A percentile compares a stretch with the other conserved stretches of the same genome.
These are phyloP conservation scores for Rutstroemia sp. DNA, from an alignment of 2,329 filamentous ascomycete species.

Conservation along the genomic window DNA sequence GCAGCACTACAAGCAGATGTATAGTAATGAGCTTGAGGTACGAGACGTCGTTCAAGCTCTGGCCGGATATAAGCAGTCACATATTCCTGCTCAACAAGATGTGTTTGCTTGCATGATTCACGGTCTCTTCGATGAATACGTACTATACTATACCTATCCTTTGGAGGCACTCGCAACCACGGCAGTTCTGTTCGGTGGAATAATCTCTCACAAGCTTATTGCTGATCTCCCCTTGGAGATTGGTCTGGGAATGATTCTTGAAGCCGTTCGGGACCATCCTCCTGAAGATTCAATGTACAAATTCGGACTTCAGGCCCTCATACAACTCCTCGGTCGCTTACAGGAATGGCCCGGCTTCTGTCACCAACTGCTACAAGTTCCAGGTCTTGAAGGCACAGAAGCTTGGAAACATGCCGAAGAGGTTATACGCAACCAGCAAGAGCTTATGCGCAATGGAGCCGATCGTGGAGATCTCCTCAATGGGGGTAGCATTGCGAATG, in stretches of 20 bases:
- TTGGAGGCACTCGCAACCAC: conserved; percentile 94
- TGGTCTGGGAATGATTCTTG: conserved; percentile 95
- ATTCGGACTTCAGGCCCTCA: conserved; percentile 89
- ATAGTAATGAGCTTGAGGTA: conserved; percentile 81
- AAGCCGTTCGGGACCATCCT: conserved; percentile 80
- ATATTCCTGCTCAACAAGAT: conserved; percentile 79
- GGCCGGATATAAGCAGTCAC: conserved; percentile 80
- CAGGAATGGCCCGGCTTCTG: conserved; percentile 96
- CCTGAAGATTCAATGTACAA: conserved; percentile 93
- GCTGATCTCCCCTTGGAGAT: conserved; percentile 86
- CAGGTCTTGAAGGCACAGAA: conserved; percentile 75
- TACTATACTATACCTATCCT: conserved; percentile 90
- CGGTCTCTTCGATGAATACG: conserved; percentile 93
- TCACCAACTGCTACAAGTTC: conserved; percentile 73
- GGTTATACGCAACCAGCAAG: conserved; percentile 61
- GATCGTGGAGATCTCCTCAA: conserved; percentile 35
- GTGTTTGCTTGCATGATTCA: conserved; percentile 98
- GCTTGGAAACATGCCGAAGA: conserved; percentile 78
- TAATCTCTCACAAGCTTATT: conserved; percentile 89
- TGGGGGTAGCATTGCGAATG: conserved; percentile 57
- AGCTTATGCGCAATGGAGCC: conserved; percentile 50
- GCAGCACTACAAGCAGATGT: conserved; percentile 97
- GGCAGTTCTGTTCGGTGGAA: conserved; percentile 90
- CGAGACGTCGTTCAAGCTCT: conserved; percentile 79
- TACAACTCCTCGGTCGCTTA: conserved; percentile 77